A percentile compares a stretch with the other conserved stretches of the same genome.
Conservation (phyloP, 768 basidiomycete species). For the Kwoniella europaea region DNA sequence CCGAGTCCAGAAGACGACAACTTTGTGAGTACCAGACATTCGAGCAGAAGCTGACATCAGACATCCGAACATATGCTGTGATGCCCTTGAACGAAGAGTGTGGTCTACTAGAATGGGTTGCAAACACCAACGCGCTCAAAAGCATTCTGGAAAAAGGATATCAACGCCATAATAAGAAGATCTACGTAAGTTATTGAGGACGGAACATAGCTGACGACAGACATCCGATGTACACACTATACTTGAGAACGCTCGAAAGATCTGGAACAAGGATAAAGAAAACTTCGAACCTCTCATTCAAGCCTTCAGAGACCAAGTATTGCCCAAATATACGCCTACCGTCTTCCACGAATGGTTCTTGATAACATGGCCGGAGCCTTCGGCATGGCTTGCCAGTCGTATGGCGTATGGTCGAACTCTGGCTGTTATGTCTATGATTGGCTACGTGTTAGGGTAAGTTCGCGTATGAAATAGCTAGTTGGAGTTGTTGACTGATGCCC, state of each 20-base stretch:
- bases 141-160: constrained; percentile 74
- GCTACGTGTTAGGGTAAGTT: constrained; percentile 87
- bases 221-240: constrained; percentile 50
- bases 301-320: constrained; percentile 44
- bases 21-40: constrained; percentile 68
- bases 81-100: constrained; percentile 96
- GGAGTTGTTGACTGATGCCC: too few relatives aligned
- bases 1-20: constrained; percentile 86
- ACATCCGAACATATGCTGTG: constrained; percentile 97
- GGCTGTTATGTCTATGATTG: constrained; percentile 99
- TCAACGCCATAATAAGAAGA: constrained; percentile 62
- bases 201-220: constrained; percentile 33
- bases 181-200: constrained; percentile 62
- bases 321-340: constrained; percentile 64
- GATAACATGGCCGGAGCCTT: constrained; percentile 94
- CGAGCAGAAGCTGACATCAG: constrained; percentile 60
- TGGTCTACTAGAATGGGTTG: constrained; percentile 98
- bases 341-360: constrained; percentile 98
- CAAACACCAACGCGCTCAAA: constrained; percentile 83
- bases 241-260: constrained; percentile 45
- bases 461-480: constrained; percentile 10
- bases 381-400: constrained; percentile 90
- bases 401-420: constrained; percentile 82
- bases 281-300: constrained; percentile 46
- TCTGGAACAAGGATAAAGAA: constrained; percentile 14